A percentile compares a stretch with the other conserved stretches of the same genome.
phyloP scores from a whole-genome alignment of 352 stramenopile species.

The Globisporangium recalcitrans region DNA sequence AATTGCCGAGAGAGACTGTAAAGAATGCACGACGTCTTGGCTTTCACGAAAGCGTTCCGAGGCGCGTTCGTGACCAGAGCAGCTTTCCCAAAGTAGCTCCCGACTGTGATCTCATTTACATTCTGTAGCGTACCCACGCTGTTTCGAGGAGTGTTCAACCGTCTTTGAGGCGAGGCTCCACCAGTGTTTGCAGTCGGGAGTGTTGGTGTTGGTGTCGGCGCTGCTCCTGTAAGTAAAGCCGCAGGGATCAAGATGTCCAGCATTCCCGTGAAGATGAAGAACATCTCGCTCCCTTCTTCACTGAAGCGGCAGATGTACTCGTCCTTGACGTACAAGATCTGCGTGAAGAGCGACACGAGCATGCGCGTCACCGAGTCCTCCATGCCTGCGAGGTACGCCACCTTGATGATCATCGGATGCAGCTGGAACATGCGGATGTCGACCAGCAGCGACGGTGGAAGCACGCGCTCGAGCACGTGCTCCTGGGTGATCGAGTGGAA shows the following conservation, averaged over 20 bases:
- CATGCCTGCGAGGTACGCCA: constrained; percentile 56
- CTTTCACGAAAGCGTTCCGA: constrained; percentile 51
- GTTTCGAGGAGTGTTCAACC: background rate
- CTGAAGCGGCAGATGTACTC: constrained; percentile 53
- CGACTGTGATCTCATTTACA: constrained; percentile 53
- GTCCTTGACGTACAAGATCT: constrained; percentile 50
- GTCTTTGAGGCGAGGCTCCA: no score
- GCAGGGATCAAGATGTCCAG: constrained; percentile 48
- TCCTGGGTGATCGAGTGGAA: constrained; percentile 70
- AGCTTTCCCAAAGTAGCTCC: constrained; percentile 56
- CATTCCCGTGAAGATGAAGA: constrained; percentile 56
- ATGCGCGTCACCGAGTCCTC: constrained; percentile 48
- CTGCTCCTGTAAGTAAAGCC: constrained; percentile 2
- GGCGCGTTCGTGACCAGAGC: constrained; percentile 52
- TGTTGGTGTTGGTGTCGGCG: background rate
- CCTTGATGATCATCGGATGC: constrained; percentile 63
- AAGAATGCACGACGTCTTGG: constrained; percentile 58
- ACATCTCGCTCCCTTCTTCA: constrained; percentile 62
- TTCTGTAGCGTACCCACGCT: constrained; percentile 24
- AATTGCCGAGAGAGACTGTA: constrained; percentile 54
- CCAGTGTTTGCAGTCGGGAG: background rate
- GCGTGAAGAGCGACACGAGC: constrained; percentile 51
- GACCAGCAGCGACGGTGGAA: constrained; percentile 50
- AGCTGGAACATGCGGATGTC: constrained; percentile 66
- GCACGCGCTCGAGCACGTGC: constrained; percentile 42